phyloP scores from a whole-genome alignment of 257 asterid species.

The Linderniella brevidens region DNA sequence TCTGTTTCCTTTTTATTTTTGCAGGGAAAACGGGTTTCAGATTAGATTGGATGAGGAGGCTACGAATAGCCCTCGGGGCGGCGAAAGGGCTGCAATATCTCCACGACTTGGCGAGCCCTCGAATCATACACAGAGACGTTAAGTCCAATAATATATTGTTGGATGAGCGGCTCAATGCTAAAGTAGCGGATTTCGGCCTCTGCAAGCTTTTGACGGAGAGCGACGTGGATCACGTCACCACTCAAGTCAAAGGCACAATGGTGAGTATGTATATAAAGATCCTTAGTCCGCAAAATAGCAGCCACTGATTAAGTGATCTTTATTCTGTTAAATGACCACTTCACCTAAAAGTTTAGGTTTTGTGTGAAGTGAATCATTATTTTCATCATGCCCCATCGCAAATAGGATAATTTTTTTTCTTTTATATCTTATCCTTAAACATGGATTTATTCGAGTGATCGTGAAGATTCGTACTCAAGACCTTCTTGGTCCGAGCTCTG shows the following conservation, averaged over 20 bases:
- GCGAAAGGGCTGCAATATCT: conserved; percentile 78
- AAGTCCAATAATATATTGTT: conserved; percentile 59
- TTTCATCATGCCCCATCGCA: too few relatives aligned
- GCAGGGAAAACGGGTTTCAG: conserved; percentile 61
- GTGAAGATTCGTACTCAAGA: too few relatives aligned
- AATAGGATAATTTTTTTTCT: too few relatives aligned
- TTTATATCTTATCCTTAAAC: too few relatives aligned
- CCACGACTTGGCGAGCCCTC: conserved; percentile 79
- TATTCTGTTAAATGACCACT: too few relatives aligned
- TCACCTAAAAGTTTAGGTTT: too few relatives aligned
- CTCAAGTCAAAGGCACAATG: conserved; percentile 97
- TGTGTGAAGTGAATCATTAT: too few relatives aligned
- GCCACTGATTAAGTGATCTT: too few relatives aligned
- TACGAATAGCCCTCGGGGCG: conserved; percentile 64
- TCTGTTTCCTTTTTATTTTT: conserved; percentile 2
- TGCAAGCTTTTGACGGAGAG: conserved; percentile 46
- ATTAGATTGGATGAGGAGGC: conserved; percentile 83
- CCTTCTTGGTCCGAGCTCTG: too few relatives aligned
- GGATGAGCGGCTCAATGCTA: conserved; percentile 63
- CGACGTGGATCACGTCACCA: conserved; percentile 56
- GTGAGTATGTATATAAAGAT: conserved; percentile 19
- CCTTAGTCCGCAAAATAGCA: background rate
- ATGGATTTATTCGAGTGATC: too few relatives aligned
- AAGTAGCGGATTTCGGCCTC: conserved; percentile 87
- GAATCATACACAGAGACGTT: conserved; percentile 79